Percentiles rank a stretch among this genome's conserved stretches.
These are phyloP conservation scores for Medicago truncatula DNA, from an alignment of 306 rosid genomes.

Conservation along the genomic window MtrunA17r5.0-ANR NC_053048.1:35408501-35409000, in stretches of 20 bases:
- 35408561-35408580: constrained; percentile 68
- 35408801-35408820: constrained; percentile 10
- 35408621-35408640: constrained; percentile 80
- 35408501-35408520: constrained; percentile 59
- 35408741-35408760: constrained; percentile 58
- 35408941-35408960: constrained; percentile 72
- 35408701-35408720: constrained; percentile 68
- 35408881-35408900: constrained; percentile 61
- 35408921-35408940: constrained; percentile 67
- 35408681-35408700: constrained; percentile 78
- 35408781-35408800: constrained; percentile 30
- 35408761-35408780: constrained; percentile 43
- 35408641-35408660: constrained; percentile 79
- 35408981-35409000: constrained; percentile 64
- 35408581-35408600: constrained; percentile 66
- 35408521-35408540: constrained; percentile 67
- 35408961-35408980: constrained; percentile 72
- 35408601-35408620: constrained; percentile 45
- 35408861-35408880: constrained; percentile 18
- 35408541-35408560: constrained; percentile 78
- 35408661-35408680: constrained; percentile 70
- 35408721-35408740: constrained; percentile 68
- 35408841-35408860: not conserved
- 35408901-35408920: constrained; percentile 68
- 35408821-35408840: constrained; percentile 6